Conservation (phyloP, 805 yeast genomes). For the Metschnikowia picachoensis region DNA sequence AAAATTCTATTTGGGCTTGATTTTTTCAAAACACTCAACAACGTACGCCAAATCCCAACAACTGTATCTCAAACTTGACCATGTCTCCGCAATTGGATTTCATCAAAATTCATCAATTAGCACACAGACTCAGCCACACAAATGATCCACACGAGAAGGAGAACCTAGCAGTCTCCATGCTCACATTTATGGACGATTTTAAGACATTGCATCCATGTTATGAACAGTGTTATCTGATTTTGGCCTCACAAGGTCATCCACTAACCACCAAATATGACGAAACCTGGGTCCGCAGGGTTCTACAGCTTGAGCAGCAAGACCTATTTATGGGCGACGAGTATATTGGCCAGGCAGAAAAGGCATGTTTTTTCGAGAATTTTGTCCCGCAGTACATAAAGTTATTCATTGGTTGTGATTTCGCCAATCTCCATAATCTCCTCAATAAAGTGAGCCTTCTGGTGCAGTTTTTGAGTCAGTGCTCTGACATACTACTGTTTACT, state of each 20-base stretch:
- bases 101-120: constrained; percentile 12
- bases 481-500: constrained; percentile 18
- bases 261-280: constrained; percentile 4
- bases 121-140: constrained; percentile 7
- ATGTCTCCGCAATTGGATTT: constrained; percentile 3
- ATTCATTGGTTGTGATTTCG: constrained; percentile 21
- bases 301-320: neutral
- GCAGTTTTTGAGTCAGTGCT: constrained; percentile 26
- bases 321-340: constrained; percentile 7
- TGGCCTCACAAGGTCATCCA: neutral
- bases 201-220: constrained; percentile 21
- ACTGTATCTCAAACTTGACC: no score
- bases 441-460: constrained; percentile 16
- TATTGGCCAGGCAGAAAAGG: constrained; percentile 9
- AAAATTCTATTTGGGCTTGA: no score
- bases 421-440: constrained; percentile 17
- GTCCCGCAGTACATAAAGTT: constrained; percentile 6
- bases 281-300: constrained; percentile 9
- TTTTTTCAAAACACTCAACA: no score
- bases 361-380: constrained; percentile 6
- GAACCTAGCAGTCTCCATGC: constrained; percentile 7
- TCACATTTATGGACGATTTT: constrained; percentile 25
- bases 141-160: neutral
- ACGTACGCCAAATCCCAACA: no score
- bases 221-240: neutral